Percentiles rank a stretch among this genome's conserved stretches.
Evolutionary conservation across 2,329 filamentous ascomycete species (phyloP).

Genomic region (Knufia fluminis): DNA sequence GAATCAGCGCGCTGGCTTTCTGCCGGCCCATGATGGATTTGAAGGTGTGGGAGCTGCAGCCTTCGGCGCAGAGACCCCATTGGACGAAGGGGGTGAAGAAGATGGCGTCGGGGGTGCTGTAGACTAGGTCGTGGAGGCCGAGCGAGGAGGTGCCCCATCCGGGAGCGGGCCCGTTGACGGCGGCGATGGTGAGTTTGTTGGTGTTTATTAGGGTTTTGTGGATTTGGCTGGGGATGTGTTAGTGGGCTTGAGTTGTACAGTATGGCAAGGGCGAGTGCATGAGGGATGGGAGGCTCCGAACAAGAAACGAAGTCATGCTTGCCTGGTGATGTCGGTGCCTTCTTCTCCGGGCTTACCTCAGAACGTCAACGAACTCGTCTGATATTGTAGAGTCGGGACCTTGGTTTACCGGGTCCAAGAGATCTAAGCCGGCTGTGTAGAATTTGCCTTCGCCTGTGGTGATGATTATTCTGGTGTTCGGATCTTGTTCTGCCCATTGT

Average conservation of each 20-base stretch:
- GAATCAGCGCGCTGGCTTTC: slow-evolving; percentile 12
- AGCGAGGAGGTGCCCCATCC: slow-evolving; percentile 77
- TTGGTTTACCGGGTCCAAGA: slow-evolving; percentile 2
- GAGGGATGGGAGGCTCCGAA: background rate
- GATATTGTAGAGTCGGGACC: slow-evolving; percentile 1
- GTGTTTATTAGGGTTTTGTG: slow-evolving; percentile 45
- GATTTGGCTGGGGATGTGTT: slow-evolving; percentile 7
- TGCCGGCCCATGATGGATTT: slow-evolving; percentile 12
- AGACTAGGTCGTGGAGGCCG: slow-evolving; percentile 83
- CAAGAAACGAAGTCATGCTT: background rate
- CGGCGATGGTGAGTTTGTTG: slow-evolving; percentile 82
- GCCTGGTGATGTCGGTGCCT: background rate
- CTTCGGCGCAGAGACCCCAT: slow-evolving; percentile 80
- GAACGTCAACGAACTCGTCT: slow-evolving; percentile 3
- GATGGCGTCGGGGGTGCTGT: slow-evolving; percentile 69
- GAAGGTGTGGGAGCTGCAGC: slow-evolving; percentile 52
- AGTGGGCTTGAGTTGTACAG: no score
- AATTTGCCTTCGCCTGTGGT: slow-evolving; percentile 5
- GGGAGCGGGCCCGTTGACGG: slow-evolving; percentile 82
- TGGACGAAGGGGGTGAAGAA: slow-evolving; percentile 84
- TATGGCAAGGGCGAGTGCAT: no score
- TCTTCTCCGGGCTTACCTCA: slow-evolving; percentile 3
- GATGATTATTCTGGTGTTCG: background rate
- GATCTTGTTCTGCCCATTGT: background rate
- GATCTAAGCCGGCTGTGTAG: slow-evolving; percentile 3